Percentiles rank a stretch among this genome's conserved stretches.
Evolutionary conservation across 441 rosid species (phyloP).

Genomic region (Corymbia citriodora): DNA sequence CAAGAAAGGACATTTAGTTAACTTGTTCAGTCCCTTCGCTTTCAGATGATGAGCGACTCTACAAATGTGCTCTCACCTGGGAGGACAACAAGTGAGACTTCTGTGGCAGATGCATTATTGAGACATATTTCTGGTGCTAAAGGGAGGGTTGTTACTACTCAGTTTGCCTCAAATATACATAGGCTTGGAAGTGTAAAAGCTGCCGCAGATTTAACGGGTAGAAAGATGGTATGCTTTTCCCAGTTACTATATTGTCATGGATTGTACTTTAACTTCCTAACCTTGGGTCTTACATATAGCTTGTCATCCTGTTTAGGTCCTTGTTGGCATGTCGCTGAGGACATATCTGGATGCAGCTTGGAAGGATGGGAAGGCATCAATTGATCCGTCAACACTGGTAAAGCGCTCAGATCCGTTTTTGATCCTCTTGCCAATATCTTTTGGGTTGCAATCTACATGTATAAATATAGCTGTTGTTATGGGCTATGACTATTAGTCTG

Average conservation of each 20-base stretch:
- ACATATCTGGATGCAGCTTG: slow-evolving; percentile 98
- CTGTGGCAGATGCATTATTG: slow-evolving; percentile 70
- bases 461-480: no score
- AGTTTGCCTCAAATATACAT: slow-evolving; percentile 94
- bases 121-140: slow-evolving; percentile 70
- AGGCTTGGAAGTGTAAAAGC: slow-evolving; percentile 97
- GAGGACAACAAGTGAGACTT: slow-evolving; percentile 81
- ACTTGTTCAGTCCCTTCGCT: background rate
- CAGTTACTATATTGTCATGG: background rate
- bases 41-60: slow-evolving; percentile 99
- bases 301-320: slow-evolving; percentile 45
- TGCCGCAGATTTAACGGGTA: slow-evolving; percentile 91
- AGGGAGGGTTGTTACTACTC: slow-evolving; percentile 96
- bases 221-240: slow-evolving; percentile 63
- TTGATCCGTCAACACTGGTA: slow-evolving; percentile 97
- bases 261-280: background rate
- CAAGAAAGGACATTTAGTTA: background rate
- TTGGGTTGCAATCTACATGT: background rate
- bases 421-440: background rate
- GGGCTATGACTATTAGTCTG: background rate
- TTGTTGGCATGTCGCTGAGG: slow-evolving; percentile 96
- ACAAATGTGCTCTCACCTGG: slow-evolving; percentile 94
- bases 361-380: slow-evolving; percentile 96
- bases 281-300: background rate
- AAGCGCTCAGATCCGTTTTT: background rate